Evolutionary conservation across 768 basidiomycete genomes (phyloP), one percentile per base, ranked within the genome.

Genomic region (Xanthoconium stramineum): DNA sequence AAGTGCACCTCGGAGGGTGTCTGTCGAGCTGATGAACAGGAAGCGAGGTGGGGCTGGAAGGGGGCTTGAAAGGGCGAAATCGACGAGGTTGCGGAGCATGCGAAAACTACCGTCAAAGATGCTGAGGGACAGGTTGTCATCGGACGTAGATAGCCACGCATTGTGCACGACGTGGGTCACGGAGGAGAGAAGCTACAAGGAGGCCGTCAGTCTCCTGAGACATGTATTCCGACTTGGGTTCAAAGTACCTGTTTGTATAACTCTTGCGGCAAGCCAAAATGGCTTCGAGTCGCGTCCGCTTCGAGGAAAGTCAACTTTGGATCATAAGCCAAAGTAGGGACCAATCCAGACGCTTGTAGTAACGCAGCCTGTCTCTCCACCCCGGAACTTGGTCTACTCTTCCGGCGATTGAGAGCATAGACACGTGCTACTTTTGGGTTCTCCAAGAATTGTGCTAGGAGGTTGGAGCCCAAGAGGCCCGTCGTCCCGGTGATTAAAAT

Each of bases 81-180:
- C 69, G 13, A 77, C 45, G 17, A 78, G 62, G 29, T 70, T 65
- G 11, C 74, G 71, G 6, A 74, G 43, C 45, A 42, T 53, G 20
- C 24, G 30, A 29, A 58, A 35, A 36, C 40, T 44, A 8, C 62
- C 55, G 4, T 56, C 38, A 20, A 64, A 65, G 43, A 57, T 36
- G 39, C 39, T 47, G 11, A 59, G 57, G 3, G 59, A 52, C 10
- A 43, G 50, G 14, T 48, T 24, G 10, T 50, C 39, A 9, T 60
- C 51, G 19, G 30, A n/a, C 10, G 52, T 37, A 11, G 48, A 60
- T 10, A 58, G 32, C 58, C 56, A 68, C 28, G 66, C 57, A 11
- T 75, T 75, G 61, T 76, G 74, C 15, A 76, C 72, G 60, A 79
- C 67, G 33, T 69, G 71, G 13, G 75, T 77, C 6, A 73, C 62